These are phyloP conservation scores for Hydnomerulius pinastri DNA, from an alignment of 768 basidiomycete genomes.

Conservation along the genomic window DNA sequence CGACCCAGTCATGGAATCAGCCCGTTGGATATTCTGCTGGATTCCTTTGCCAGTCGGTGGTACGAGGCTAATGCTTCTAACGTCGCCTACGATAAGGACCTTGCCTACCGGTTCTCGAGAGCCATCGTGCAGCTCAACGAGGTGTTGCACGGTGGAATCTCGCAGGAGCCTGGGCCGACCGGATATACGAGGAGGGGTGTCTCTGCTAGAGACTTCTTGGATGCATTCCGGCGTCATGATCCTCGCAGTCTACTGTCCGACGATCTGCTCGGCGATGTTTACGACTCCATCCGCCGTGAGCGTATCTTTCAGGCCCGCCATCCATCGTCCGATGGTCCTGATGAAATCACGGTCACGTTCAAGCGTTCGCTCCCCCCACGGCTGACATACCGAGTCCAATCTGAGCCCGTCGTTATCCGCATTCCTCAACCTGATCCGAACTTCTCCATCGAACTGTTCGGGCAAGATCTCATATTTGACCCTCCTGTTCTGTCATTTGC, in stretches of 20 bases:
- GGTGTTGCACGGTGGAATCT: constrained; percentile 74
- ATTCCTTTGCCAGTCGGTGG: constrained; percentile 87
- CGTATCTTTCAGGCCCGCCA: constrained; percentile 69
- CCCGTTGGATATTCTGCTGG: constrained; percentile 62
- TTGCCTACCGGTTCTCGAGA: constrained; percentile 73
- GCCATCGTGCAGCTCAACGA: constrained; percentile 90
- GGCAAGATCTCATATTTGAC: constrained; percentile 88
- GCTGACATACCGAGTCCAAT: constrained; percentile 86
- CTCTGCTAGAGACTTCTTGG: constrained; percentile 76
- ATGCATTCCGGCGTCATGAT: constrained; percentile 82
- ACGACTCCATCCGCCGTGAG: constrained; percentile 73
- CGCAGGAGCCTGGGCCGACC: constrained; percentile 58
- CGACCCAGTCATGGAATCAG: constrained; percentile 33
- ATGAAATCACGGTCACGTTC: constrained; percentile 63
- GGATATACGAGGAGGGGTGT: constrained; percentile 59
- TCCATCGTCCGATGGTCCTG: constrained; percentile 38
- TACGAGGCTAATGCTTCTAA: constrained; percentile 82
- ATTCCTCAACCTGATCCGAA: constrained; percentile 85
- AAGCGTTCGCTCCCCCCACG: constrained; percentile 75
- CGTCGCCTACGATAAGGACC: constrained; percentile 81
- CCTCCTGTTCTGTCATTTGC: constrained; percentile 81
- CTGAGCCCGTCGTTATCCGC: constrained; percentile 83
- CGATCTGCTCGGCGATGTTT: constrained; percentile 75
- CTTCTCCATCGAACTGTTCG: constrained; percentile 80
- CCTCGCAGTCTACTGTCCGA: constrained; percentile 68